These are phyloP conservation scores for Silene uniflora DNA, from an alignment of 148 eudicot genomes.

Conservation along the genomic window DNA sequence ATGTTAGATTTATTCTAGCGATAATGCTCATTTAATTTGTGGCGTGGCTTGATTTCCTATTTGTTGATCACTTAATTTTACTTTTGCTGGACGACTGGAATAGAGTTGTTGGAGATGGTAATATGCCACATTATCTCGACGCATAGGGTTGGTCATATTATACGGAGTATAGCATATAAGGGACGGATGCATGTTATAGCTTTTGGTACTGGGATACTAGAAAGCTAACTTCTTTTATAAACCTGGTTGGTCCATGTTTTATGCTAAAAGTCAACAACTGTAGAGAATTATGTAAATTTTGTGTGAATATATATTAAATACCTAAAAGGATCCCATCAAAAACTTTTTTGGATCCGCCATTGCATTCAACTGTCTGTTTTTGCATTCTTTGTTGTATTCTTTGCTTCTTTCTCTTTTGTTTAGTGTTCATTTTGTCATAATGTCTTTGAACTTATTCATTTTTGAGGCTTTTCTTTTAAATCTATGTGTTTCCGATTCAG, in stretches of 20 bases:
- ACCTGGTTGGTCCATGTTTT: neutral
- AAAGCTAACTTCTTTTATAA: too few species aligned
- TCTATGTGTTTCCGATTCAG: conserved; percentile 28
- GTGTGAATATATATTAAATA: neutral
- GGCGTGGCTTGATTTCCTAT: neutral
- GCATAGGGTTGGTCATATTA: neutral
- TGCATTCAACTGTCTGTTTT: neutral
- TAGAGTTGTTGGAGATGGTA: neutral
- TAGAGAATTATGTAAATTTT: neutral
- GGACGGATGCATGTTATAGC: too few species aligned
- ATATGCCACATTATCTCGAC: neutral
- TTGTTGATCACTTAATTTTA: neutral
- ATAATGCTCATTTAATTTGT: neutral
- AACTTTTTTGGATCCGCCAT: neutral
- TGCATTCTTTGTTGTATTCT: neutral
- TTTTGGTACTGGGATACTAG: too few species aligned
- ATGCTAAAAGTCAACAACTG: too few species aligned
- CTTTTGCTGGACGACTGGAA: neutral
- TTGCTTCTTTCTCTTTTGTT: neutral
- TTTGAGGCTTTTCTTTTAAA: neutral
- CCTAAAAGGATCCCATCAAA: neutral
- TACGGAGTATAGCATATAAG: too few species aligned
- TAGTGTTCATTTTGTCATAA: neutral
- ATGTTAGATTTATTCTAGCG: neutral
- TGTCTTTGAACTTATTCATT: neutral